Percentiles rank a stretch among this genome's conserved stretches.
Evolutionary conservation across 2,329 filamentous ascomycete genomes (phyloP).

Genomic region (Hymenoscyphus repandus): DNA sequence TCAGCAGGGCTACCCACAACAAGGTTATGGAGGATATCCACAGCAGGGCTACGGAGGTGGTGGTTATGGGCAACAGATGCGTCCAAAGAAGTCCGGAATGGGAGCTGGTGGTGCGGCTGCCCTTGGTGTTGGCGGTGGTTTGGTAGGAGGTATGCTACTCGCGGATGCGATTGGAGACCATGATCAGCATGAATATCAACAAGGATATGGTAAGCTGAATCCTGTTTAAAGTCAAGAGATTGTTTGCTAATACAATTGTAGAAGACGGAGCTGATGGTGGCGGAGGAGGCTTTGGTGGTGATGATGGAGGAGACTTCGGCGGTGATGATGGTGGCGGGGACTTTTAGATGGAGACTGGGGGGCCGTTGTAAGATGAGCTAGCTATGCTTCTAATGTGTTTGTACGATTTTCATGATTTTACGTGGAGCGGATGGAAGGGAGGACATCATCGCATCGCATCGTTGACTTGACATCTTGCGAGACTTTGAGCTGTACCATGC

Average conservation of each 20-base stretch:
- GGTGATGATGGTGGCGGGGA: slow-evolving; percentile 24
- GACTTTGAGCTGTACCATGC: no score
- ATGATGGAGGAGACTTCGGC: slow-evolving; percentile 22
- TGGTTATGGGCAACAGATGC: slow-evolving; percentile 29
- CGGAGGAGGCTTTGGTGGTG: slow-evolving; percentile 11
- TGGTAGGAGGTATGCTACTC: slow-evolving; percentile 72
- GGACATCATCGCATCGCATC: no score
- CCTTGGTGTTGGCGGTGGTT: slow-evolving; percentile 73
- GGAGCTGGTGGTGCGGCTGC: slow-evolving; percentile 68
- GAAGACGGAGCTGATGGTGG: slow-evolving; percentile 18
- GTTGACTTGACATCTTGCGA: no score
- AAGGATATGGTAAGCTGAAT: slow-evolving; percentile 37
- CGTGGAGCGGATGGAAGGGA: no score
- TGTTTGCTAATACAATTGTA: slow-evolving; percentile 9
- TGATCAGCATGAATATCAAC: slow-evolving; percentile 52
- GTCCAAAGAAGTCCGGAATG: slow-evolving; percentile 48
- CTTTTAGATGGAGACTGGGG: neutral
- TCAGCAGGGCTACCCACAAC: slow-evolving; percentile 34
- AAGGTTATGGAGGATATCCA: slow-evolving; percentile 29
- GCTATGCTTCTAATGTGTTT: neutral
- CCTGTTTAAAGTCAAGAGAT: neutral
- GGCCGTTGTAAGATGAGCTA: neutral
- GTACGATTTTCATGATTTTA: no score
- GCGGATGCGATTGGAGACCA: slow-evolving; percentile 60
- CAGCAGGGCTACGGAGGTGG: slow-evolving; percentile 32